These are phyloP conservation scores for Fusarium sarcochroum DNA, from an alignment of 2,329 filamentous ascomycete species.

Conservation along the genomic window DNA sequence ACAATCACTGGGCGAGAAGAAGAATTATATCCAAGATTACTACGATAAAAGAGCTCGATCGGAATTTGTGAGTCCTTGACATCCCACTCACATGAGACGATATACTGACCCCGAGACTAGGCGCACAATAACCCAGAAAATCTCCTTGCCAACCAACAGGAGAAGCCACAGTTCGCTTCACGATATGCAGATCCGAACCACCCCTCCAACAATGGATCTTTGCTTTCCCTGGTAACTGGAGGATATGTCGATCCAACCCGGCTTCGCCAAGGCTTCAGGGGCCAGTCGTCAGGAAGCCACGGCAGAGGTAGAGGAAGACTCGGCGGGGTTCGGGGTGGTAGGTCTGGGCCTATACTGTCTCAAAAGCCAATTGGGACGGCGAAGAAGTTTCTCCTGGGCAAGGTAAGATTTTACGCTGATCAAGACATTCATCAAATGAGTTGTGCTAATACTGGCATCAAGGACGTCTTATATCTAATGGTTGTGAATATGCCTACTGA, in stretches of 20 bases:
- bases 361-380: constrained; percentile 9
- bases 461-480: constrained; percentile 23
- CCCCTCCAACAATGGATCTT: constrained; percentile 12
- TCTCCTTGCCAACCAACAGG: constrained; percentile 13
- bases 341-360: not conserved
- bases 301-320: not conserved
- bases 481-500: constrained; percentile 18
- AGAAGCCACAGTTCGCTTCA: constrained; percentile 12
- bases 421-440: fast-evolving
- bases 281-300: not conserved
- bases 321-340: not conserved
- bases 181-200: constrained; percentile 20
- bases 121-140: constrained; percentile 13
- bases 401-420: not conserved
- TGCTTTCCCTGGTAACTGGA: constrained; percentile 14
- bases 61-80: constrained; percentile 6
- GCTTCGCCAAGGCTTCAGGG: not conserved
- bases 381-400: constrained; percentile 18
- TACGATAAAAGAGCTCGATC: constrained; percentile 19
- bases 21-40: constrained; percentile 8
- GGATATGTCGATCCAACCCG: constrained; percentile 13
- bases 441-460: not conserved
- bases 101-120: not conserved
- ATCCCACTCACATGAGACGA: fast-evolving
- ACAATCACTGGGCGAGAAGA: constrained; percentile 4